Evolutionary conservation across 257 asterid species (phyloP), one percentile per base, ranked within the genome.

Genomic region (Solanum medicagineum): DNA sequence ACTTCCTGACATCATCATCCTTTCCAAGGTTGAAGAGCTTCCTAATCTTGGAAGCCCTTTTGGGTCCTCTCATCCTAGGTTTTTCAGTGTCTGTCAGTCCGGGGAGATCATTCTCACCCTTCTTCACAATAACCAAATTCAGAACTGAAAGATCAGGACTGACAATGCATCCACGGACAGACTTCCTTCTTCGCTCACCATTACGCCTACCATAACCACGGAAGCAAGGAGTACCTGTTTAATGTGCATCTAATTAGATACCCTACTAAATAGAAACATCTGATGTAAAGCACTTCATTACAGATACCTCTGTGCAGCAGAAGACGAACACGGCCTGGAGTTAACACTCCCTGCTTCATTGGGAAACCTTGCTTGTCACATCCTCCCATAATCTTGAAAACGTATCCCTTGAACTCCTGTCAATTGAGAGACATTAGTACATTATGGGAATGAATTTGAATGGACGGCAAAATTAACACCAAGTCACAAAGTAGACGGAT

Each of bases 321-420:
- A 53, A 79, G 83, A 29, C 83, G 83, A 79, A 79, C 83, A 9
- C 83, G 83, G 65, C 83, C 83, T 26, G 83, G 83, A 79, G 83
- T 79, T 2, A 79, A 54, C 49, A 79, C 83, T 79, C 83, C 83
- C 83, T 79, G 83, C 83, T 79, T 79, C 83, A 79, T 79, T 79
- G 83, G 83, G 15, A 79, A 79, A 79, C 83, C 83, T 53, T 79
- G 83, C 19, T 79, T 79, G 83, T 79, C 83, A 53, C 83, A 79
- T 79, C 83, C 83, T 79, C 83, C 83, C 83, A 79, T 79, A 29
- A 79, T 79, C 83, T 79, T 79, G 47, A 79, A 79, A 79, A 79
- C 66, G 4, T 79, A 79, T 29, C 83, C 83, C 66, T 53, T 79
- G 83, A 79, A 79, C 83, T 79, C 83, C 83, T 79, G 29, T 53